Base-by-base conservation (phyloP, 169 alveolate species). In the Plasmodium gallinaceum region DNA sequence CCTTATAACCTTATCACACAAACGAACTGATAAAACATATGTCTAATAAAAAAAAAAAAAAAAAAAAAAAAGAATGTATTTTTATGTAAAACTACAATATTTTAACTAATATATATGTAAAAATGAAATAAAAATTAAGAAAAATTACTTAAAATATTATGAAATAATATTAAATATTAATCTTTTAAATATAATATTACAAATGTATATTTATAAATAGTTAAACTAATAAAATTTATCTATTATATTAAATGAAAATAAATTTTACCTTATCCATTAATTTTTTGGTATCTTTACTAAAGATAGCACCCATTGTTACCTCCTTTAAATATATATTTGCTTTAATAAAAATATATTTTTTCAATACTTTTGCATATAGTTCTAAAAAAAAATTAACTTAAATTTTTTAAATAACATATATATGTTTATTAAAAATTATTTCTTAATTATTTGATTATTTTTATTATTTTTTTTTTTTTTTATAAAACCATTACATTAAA, bases 1-100 rank as follows among this genome's bases (percentile, higher is more conserved):
- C 73, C 91, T 83, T 69, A 83, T 69, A 43, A 83, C 24, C 37
- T 54, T 45, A 58, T 83, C 86, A 48, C 91, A 83, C 45, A 57
- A 8, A 24, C 69, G 20, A 39, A 58, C 45, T 24, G 91, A 68
- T n/a, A 83, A 9, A 39, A 7, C 42, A 39, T 83, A 83, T 16
- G 83, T 48, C 91, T 83, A 51, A 43, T 18, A 62, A 68, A n/a
- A 71, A 20, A 60, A 42, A 66, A 18, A 18, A 45, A 39, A 1
- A 42, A 20, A 7, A 46, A 69, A 48, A 20, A 42, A 66, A 39
- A 43, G n/a, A 42, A 66, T 64, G 4, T 32, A 14, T 20, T 20
- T 66, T 20, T 37, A n/a, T n/a, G 7, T 7, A 7, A 8, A 14
- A 20, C 4, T 12, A 37, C 7, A 52, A 4, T n/a, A 62, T 37